Evolutionary conservation across 495 filamentous ascomycete genomes (phyloP), one percentile per base, ranked within the genome.

Genomic region (Annulohypoxylon bovei): DNA sequence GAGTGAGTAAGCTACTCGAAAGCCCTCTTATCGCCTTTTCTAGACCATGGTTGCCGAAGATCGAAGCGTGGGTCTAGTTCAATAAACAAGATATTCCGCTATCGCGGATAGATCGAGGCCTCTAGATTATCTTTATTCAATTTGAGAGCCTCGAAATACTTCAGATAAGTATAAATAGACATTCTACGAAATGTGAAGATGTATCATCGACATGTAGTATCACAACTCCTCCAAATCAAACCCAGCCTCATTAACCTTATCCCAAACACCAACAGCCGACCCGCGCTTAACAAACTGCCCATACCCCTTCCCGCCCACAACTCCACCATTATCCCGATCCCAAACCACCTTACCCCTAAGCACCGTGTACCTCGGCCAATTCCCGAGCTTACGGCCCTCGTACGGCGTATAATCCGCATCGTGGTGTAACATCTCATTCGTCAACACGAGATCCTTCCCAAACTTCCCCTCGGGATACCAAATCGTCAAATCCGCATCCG

Each of bases 401-500:
- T 42, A 42, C 39, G 39, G 39, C n/a, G 39, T 42, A 18, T 42
- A 42, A 42, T 42, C 39, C 39, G 39, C 16, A 20, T 42, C 39
- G 20, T 42, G 39, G 2, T 42, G 39, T 16, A 42, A 7, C 39
- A 42, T 42, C 11, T 42, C 39, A 42, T 42, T 42, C n/a, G 18
- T 42, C 39, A 42, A 42, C 39, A 16, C 8, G 12, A 42, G 4
- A 18, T 20, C 16, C 5, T 42, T 8, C 4, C 12, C 39, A 20
- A 42, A 42, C 16, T 42, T 77, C 1, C 74, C 75, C 20, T 77
- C 73, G n/a, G 83, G 81, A 75, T 87, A 85, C 84, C 84, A 88
- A 46, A 87, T 81, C 7, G 81, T 80, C 47, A 87, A 68, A 73
- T 88, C 85, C 1, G 84, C 85, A 68, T 87, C 86, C 32, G 79